Percentiles rank a stretch among this genome's conserved stretches.
These are phyloP conservation scores for Elymus sibiricus DNA, from an alignment of 176 grass and related monocot species.

Conservation along the genomic window DNA sequence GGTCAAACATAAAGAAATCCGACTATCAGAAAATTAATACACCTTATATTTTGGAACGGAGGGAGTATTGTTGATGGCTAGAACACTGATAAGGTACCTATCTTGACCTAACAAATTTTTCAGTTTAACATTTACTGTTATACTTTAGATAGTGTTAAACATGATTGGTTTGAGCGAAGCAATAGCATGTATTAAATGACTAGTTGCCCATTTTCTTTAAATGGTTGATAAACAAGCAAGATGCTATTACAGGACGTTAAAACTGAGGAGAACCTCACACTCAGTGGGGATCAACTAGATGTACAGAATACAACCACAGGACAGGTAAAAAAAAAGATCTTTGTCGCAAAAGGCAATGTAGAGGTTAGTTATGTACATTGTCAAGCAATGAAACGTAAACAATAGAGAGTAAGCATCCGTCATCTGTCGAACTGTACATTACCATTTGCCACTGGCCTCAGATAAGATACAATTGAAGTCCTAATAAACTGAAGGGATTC, in stretches of 20 bases:
- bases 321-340: background rate
- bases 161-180: background rate
- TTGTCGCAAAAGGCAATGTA: background rate
- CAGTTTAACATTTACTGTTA: slow-evolving; percentile 11
- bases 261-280: background rate
- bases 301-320: background rate
- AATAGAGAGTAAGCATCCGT: background rate
- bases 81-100: background rate
- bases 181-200: background rate
- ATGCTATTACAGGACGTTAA: background rate
- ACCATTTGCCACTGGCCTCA: background rate
- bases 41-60: no score
- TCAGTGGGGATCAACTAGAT: background rate
- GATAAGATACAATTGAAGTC: background rate
- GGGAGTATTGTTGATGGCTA: background rate
- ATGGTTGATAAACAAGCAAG: background rate
- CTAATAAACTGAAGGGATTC: slow-evolving; percentile 4
- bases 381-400: background rate
- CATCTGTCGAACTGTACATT: background rate
- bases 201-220: background rate
- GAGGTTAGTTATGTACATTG: background rate
- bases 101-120: background rate
- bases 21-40: no score
- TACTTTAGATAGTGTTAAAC: background rate
- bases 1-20: no score